phyloP scores from a whole-genome alignment of 257 asterid species.

The Forsythia viridissima region DNA sequence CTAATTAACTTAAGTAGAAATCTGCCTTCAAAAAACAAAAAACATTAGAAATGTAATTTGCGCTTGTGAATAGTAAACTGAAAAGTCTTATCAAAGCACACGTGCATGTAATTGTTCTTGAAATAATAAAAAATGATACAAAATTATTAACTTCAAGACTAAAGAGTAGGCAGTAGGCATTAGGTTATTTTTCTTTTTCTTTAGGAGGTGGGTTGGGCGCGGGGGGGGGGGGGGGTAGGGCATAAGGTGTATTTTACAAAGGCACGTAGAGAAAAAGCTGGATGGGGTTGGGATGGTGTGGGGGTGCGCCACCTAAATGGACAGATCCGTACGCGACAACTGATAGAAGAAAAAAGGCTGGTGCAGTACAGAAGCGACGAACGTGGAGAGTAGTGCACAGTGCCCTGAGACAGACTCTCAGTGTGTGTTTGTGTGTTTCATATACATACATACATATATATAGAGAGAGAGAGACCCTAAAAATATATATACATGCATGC shows the following conservation, averaged over 20 bases:
- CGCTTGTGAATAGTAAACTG: not conserved
- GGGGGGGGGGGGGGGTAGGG: not conserved
- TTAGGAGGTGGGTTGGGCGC: not conserved
- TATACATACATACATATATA: not conserved
- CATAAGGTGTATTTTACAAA: not conserved
- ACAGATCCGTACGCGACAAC: constrained; percentile 28
- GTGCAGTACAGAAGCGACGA: not conserved
- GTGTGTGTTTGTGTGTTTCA: constrained; percentile 6
- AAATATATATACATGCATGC: constrained; percentile 28
- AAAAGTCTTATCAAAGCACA: constrained; percentile 34
- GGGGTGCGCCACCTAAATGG: not conserved
- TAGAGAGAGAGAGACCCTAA: no score
- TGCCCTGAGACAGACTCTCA: constrained; percentile 34
- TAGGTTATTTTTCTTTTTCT: not conserved
- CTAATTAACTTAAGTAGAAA: no score
- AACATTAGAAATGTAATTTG: no score
- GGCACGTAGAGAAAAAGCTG: not conserved
- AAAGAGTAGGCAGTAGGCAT: not conserved
- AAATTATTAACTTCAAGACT: not conserved
- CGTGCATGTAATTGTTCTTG: constrained; percentile 39
- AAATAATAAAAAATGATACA: constrained; percentile 24
- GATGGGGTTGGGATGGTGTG: not conserved
- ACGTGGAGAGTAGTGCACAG: constrained; percentile 27
- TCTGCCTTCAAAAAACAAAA: no score
- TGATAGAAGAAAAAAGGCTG: constrained; percentile 27